A percentile compares a stretch with the other conserved stretches of the same genome.
Evolutionary conservation across 106 monocot species (phyloP).

Genomic region (Narthecium ossifragum): DNA sequence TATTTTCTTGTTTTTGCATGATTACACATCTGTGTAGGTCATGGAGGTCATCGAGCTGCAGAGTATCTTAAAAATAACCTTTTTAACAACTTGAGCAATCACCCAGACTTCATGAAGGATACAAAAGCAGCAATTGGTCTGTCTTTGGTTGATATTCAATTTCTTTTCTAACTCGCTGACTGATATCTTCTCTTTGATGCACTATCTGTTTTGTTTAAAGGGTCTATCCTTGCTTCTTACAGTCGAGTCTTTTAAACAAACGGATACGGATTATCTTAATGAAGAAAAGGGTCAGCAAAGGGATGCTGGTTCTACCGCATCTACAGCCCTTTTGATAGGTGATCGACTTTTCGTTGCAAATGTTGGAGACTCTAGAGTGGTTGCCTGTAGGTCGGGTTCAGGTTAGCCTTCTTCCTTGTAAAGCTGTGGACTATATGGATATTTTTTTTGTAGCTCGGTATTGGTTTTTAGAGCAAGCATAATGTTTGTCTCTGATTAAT

Average conservation of each 20-base stretch:
- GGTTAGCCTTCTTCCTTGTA: conserved; percentile 18
- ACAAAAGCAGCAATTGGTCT: conserved; percentile 65
- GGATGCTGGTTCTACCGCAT: conserved; percentile 78
- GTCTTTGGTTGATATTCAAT: conserved; percentile 30
- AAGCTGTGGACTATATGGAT: too few species aligned
- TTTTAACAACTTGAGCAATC: conserved; percentile 61
- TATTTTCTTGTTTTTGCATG: too few species aligned
- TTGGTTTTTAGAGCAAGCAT: too few species aligned
- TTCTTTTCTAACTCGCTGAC: conserved; percentile 10
- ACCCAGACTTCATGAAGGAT: conserved; percentile 59
- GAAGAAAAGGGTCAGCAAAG: conserved; percentile 32
- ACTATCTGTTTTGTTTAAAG: neutral
- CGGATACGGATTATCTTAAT: conserved; percentile 45
- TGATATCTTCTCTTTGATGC: neutral
- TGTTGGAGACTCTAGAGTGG: conserved; percentile 80
- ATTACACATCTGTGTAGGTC: conserved; percentile 21
- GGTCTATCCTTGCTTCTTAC: conserved; percentile 14
- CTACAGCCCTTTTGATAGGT: conserved; percentile 56
- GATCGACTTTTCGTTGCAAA: conserved; percentile 62
- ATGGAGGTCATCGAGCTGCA: conserved; percentile 56
- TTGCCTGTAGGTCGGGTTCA: conserved; percentile 49
- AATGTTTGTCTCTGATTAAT: too few species aligned
- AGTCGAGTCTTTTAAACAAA: conserved; percentile 60
- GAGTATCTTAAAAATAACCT: conserved; percentile 62
- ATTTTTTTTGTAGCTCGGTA: too few species aligned